These are phyloP conservation scores for Penicillium italicum DNA, from an alignment of 2,329 filamentous ascomycete species.

Conservation along the genomic window DNA sequence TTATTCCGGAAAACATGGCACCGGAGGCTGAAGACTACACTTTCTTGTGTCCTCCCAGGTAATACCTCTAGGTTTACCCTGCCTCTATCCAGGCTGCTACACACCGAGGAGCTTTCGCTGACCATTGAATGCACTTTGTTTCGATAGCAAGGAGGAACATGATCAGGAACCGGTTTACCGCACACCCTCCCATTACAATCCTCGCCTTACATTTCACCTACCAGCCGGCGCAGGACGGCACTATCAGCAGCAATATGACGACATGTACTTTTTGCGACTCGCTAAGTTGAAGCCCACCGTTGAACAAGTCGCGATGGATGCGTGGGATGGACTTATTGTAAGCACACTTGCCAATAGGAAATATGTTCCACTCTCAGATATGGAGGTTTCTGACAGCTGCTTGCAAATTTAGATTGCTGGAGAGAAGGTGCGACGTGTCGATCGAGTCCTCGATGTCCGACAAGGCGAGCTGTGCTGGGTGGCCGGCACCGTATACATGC, in stretches of 20 bases:
- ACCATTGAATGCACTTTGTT: conserved; percentile 7
- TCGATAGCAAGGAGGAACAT: conserved; percentile 36
- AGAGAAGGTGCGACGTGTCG: conserved; percentile 70
- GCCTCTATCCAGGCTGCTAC: background rate
- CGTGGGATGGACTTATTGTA: conserved; percentile 71
- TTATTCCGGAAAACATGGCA: conserved; percentile 17
- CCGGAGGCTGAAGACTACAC: conserved; percentile 18
- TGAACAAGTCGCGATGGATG: conserved; percentile 66
- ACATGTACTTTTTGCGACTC: conserved; percentile 94
- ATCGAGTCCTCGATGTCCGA: conserved; percentile 88
- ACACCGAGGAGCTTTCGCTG: conserved; percentile 9
- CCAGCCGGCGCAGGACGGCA: conserved; percentile 61
- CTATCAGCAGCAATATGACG: conserved; percentile 92
- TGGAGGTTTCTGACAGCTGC: background rate
- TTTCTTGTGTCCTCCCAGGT: conserved; percentile 32
- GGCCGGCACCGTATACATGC: conserved; percentile 91
- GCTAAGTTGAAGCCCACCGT: conserved; percentile 81
- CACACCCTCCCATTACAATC: conserved; percentile 62
- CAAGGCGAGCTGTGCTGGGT: conserved; percentile 97
- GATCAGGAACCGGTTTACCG: conserved; percentile 49
- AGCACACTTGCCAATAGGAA: conserved; percentile 1
- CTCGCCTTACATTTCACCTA: conserved; percentile 71
- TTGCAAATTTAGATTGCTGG: conserved; percentile 58
- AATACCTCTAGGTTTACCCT: conserved; percentile 1
- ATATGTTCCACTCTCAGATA: background rate